A percentile compares a stretch with the other conserved stretches of the same genome.
Evolutionary conservation across 176 grass and related monocot species (phyloP).

Genomic region (Phragmites australis): DNA sequence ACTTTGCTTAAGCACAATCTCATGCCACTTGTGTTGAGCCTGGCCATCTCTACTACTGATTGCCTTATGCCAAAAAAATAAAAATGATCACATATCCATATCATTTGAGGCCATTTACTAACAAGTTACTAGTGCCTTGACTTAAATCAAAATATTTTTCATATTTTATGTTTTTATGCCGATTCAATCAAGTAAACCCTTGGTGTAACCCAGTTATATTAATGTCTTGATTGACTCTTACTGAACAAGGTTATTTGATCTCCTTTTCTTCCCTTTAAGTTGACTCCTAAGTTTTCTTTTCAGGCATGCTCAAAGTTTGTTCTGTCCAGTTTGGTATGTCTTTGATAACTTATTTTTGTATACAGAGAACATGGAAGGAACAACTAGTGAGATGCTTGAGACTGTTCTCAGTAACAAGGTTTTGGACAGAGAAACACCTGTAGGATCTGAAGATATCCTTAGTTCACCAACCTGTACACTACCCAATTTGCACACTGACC

Average conservation of each 20-base stretch:
- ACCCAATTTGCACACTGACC: conserved; percentile 60
- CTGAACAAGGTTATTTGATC: neutral
- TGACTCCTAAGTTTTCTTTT: neutral
- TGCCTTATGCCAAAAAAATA: too few species aligned
- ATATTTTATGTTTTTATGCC: neutral
- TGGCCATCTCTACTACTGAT: too few species aligned
- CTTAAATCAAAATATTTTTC: too few species aligned
- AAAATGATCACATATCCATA: too few species aligned
- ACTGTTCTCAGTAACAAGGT: conserved; percentile 59
- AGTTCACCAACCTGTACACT: conserved; percentile 70
- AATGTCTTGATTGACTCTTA: neutral
- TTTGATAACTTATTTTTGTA: conserved; percentile 27
- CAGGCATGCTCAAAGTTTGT: neutral
- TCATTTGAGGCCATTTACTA: too few species aligned
- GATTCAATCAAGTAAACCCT: neutral
- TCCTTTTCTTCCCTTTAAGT: neutral
- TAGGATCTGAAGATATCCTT: conserved; percentile 68
- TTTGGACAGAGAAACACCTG: conserved; percentile 66
- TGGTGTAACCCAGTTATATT: neutral
- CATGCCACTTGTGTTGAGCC: too few species aligned
- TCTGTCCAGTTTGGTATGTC: neutral
- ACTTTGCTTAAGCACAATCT: too few species aligned
- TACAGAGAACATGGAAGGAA: conserved; percentile 60
- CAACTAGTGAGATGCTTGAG: conserved; percentile 48
- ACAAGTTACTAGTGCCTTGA: too few species aligned